Conservation (phyloP, 2,329 filamentous ascomycete species). For the Xylaria sp. region DNA sequence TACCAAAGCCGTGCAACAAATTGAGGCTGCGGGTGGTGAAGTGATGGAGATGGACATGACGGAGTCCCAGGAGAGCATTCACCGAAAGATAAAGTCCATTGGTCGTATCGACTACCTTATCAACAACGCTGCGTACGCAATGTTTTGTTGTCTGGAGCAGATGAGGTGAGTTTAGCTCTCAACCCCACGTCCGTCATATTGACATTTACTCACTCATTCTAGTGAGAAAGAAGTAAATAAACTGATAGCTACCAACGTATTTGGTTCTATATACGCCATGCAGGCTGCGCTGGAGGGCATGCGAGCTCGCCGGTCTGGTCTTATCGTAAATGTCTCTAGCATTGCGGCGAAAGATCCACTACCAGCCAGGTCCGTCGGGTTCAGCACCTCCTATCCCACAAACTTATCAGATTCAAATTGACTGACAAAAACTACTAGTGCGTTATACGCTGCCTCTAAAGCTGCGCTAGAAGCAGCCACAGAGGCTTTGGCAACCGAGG, state of each 20-base stretch:
- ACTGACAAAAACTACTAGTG: constrained; percentile 19
- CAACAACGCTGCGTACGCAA: constrained; percentile 46
- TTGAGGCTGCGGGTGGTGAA: constrained; percentile 44
- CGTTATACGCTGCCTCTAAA: constrained; percentile 49
- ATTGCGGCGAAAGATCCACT: constrained; percentile 42
- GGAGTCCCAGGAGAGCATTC: constrained; percentile 44
- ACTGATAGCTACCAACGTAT: constrained; percentile 47
- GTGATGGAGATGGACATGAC: constrained; percentile 48
- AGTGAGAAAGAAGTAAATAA: constrained; percentile 43
- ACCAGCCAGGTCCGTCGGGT: constrained; percentile 32
- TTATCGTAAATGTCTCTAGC: constrained; percentile 47
- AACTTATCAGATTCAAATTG: not conserved
- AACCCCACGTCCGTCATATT: not conserved
- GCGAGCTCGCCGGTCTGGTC: constrained; percentile 41
- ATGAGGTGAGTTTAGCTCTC: constrained; percentile 37
- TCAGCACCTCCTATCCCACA: not conserved
- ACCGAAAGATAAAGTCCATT: constrained; percentile 41
- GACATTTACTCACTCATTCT: not conserved
- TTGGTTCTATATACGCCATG: constrained; percentile 44
- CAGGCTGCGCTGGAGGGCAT: constrained; percentile 46
- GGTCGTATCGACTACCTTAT: constrained; percentile 47
- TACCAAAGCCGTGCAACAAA: constrained; percentile 40
- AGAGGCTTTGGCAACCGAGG: constrained; percentile 51
- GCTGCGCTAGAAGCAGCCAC: constrained; percentile 54
- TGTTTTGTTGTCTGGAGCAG: constrained; percentile 41